These are phyloP conservation scores for Hemileccinum rubropunctum DNA, from an alignment of 768 basidiomycete species.

Conservation along the genomic window DNA sequence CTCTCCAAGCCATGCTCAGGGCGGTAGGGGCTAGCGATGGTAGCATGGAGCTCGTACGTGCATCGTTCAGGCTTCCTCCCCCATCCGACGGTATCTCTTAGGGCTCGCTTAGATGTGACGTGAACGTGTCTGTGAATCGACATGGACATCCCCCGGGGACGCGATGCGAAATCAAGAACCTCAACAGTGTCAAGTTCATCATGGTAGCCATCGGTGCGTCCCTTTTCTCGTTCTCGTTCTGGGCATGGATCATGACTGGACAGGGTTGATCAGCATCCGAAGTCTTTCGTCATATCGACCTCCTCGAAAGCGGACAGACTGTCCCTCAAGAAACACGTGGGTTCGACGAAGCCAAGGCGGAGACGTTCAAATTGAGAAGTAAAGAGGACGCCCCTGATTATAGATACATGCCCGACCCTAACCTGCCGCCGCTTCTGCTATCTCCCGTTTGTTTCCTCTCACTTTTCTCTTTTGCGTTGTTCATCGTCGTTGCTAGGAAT, in stretches of 20 bases:
- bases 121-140: slow-evolving; percentile 88
- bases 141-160: slow-evolving; percentile 64
- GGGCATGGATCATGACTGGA: not conserved
- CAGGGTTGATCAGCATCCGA: slow-evolving; percentile 62
- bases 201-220: slow-evolving; percentile 77
- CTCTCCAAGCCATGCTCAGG: slow-evolving; percentile 77
- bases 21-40: slow-evolving; percentile 88
- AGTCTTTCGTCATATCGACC: slow-evolving; percentile 70
- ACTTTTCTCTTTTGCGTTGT: not conserved
- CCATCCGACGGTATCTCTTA: slow-evolving; percentile 29
- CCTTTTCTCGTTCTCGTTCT: not conserved
- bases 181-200: slow-evolving; percentile 88
- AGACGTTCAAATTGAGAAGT: slow-evolving; percentile 78
- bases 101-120: slow-evolving; percentile 94
- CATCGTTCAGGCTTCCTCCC: not conserved
- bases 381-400: slow-evolving; percentile 98
- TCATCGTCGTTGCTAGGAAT: slow-evolving; percentile 43
- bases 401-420: slow-evolving; percentile 97
- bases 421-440: slow-evolving; percentile 72
- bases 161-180: slow-evolving; percentile 94
- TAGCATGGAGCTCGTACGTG: slow-evolving; percentile 91
- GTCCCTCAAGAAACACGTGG: slow-evolving; percentile 89
- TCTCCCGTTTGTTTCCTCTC: slow-evolving; percentile 39
- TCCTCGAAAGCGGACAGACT: slow-evolving; percentile 40
- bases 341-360: slow-evolving; percentile 76